Conservation (phyloP, 805 yeast genomes). For the Candida xyloterini region DNA sequence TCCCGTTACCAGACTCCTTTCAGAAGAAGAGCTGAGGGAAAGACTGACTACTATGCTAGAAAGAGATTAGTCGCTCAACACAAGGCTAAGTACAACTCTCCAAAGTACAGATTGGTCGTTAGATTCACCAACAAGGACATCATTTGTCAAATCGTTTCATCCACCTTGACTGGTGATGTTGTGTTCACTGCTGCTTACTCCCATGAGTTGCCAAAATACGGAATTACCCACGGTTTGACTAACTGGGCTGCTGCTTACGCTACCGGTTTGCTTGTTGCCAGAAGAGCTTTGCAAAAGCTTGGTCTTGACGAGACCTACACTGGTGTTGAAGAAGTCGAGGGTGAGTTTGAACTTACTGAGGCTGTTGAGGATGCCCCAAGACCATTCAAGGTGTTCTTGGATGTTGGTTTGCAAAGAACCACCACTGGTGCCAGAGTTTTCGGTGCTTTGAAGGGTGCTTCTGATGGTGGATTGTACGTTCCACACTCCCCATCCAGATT, state of each 20-base stretch:
- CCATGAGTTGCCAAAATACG: slow-evolving; percentile 97
- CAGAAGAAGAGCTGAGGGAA: slow-evolving; percentile 99
- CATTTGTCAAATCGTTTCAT: slow-evolving; percentile 95
- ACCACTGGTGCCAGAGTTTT: slow-evolving; percentile 99
- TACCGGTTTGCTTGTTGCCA: slow-evolving; percentile 96
- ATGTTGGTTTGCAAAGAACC: slow-evolving; percentile 99
- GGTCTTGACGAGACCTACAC: slow-evolving; percentile 96
- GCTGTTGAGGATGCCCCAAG: slow-evolving; percentile 99
- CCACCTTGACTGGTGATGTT: slow-evolving; percentile 95
- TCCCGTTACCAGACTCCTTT: slow-evolving; percentile 99
- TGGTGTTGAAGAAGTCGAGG: slow-evolving; percentile 99
- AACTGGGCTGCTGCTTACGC: slow-evolving; percentile 99
- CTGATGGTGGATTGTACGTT: slow-evolving; percentile 98
- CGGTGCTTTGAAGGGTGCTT: slow-evolving; percentile 99
- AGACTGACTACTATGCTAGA: slow-evolving; percentile 99
- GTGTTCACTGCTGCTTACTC: slow-evolving; percentile 98
- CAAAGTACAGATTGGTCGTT: slow-evolving; percentile 99
- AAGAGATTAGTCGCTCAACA: slow-evolving; percentile 99
- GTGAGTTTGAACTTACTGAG: slow-evolving; percentile 97
- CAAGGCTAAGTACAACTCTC: slow-evolving; percentile 99
- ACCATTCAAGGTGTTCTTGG: slow-evolving; percentile 99
- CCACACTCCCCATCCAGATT: slow-evolving; percentile 99
- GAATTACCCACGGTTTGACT: slow-evolving; percentile 97
- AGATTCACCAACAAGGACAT: slow-evolving; percentile 99
- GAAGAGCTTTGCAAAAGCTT: slow-evolving; percentile 97